Conservation (phyloP, 1,284 basidiomycete genomes). For the Xerocomus amazonicus region DNA sequence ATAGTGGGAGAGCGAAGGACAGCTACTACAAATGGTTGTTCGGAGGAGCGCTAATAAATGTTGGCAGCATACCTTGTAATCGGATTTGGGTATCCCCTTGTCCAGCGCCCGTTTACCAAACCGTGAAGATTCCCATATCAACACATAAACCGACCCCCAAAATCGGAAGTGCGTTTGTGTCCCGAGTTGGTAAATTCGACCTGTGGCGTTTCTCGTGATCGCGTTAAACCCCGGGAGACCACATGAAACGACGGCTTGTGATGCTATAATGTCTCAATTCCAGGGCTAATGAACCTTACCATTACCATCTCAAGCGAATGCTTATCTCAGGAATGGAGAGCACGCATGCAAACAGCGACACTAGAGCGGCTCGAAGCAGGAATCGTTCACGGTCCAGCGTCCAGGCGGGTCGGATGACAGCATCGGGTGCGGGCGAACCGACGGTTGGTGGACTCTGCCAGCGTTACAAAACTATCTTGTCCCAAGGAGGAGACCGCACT, state of each 20-base stretch:
- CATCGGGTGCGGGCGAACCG: neutral
- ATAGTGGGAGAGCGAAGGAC: slow-evolving; percentile 4
- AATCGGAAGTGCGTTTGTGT: slow-evolving; percentile 24
- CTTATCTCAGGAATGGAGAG: neutral
- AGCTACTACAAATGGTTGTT: neutral
- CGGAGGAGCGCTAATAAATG: slow-evolving; percentile 21
- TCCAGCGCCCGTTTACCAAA: slow-evolving; percentile 12
- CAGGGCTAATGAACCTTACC: neutral
- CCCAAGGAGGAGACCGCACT: neutral
- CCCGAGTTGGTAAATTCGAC: slow-evolving; percentile 15
- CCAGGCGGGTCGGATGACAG: neutral
- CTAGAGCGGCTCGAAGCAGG: slow-evolving; percentile 15
- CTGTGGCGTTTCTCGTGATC: slow-evolving; percentile 5
- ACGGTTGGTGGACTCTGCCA: neutral
- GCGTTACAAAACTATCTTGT: neutral
- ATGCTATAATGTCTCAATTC: neutral
- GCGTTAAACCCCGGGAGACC: slow-evolving; percentile 7
- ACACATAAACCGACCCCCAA: slow-evolving; percentile 24
- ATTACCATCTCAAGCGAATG: slow-evolving; percentile 1
- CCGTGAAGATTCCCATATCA: slow-evolving; percentile 16
- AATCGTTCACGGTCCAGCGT: neutral
- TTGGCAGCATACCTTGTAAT: slow-evolving; percentile 16
- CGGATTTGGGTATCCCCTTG: slow-evolving; percentile 38
- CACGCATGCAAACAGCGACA: slow-evolving; percentile 4
- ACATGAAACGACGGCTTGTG: slow-evolving; percentile 20